These are phyloP conservation scores for Fusarium napiforme DNA, from an alignment of 2,329 filamentous ascomycete genomes.

Conservation along the genomic window DNA sequence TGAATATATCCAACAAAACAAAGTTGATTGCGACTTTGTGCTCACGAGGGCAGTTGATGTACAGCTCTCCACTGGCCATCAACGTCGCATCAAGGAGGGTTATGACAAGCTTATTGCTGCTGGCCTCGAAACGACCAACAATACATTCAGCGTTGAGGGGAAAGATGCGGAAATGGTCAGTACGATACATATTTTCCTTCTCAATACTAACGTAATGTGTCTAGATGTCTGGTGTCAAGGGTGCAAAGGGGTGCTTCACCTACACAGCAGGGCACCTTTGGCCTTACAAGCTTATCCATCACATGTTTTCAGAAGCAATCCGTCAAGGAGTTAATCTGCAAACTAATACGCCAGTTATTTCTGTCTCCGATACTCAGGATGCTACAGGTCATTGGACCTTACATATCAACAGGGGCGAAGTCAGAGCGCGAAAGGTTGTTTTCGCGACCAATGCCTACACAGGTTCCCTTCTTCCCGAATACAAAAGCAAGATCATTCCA, in stretches of 20 bases:
- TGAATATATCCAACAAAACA: background rate
- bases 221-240: background rate
- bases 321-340: background rate
- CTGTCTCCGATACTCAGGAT: background rate
- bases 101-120: background rate
- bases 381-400: background rate
- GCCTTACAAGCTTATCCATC: background rate
- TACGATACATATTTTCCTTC: accelerated
- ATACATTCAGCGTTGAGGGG: background rate
- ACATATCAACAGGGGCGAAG: accelerated
- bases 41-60: background rate
- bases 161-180: background rate
- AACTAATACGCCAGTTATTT: background rate
- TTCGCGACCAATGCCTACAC: background rate
- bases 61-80: background rate
- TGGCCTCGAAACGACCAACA: background rate
- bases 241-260: background rate
- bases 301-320: background rate
- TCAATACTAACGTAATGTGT: accelerated
- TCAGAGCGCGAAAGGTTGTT: background rate
- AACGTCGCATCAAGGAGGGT: background rate
- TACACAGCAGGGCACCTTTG: background rate
- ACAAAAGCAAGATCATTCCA: background rate
- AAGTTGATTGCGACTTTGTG: background rate
- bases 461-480: accelerated